Conservation (phyloP, 2,329 filamentous ascomycete genomes). For the Paracoccidioides brasiliensis region DNA sequence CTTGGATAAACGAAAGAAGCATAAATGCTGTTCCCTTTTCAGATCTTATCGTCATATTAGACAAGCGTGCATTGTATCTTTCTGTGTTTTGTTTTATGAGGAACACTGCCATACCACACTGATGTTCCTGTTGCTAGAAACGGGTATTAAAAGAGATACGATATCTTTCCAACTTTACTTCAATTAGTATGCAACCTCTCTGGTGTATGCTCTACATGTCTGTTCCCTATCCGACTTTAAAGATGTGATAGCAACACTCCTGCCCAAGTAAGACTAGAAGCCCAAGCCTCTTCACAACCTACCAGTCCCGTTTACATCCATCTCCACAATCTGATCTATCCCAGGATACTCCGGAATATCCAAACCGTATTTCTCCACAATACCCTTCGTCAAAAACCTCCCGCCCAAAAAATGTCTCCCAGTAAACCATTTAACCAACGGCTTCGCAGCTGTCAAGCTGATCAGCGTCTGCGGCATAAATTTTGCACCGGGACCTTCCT, state of each 20-base stretch:
- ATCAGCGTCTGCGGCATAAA: slow-evolving; percentile 74
- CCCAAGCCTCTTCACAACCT: slow-evolving; percentile 17
- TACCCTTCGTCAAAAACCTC: slow-evolving; percentile 64
- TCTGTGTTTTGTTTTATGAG: neutral
- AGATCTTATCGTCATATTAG: neutral
- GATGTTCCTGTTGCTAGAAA: neutral
- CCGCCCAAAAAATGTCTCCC: slow-evolving; percentile 79
- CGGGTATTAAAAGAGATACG: neutral
- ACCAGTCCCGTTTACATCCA: slow-evolving; percentile 33
- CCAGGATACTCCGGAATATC: slow-evolving; percentile 74
- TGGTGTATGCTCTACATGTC: neutral
- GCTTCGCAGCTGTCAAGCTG: slow-evolving; percentile 87
- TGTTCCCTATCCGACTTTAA: neutral
- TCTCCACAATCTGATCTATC: slow-evolving; percentile 78
- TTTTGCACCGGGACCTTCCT: slow-evolving; percentile 52
- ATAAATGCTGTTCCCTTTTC: neutral
- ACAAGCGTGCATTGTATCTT: neutral
- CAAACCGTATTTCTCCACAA: slow-evolving; percentile 76
- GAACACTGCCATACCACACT: neutral
- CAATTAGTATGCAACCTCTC: too few species aligned
- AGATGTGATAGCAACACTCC: too few species aligned
- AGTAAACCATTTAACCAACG: slow-evolving; percentile 73
- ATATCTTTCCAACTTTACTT: neutral
- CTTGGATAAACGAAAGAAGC: neutral
- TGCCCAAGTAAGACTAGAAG: too few species aligned